phyloP scores from a whole-genome alignment of 1,284 basidiomycete species.

The Microbotryum intermedium region DNA sequence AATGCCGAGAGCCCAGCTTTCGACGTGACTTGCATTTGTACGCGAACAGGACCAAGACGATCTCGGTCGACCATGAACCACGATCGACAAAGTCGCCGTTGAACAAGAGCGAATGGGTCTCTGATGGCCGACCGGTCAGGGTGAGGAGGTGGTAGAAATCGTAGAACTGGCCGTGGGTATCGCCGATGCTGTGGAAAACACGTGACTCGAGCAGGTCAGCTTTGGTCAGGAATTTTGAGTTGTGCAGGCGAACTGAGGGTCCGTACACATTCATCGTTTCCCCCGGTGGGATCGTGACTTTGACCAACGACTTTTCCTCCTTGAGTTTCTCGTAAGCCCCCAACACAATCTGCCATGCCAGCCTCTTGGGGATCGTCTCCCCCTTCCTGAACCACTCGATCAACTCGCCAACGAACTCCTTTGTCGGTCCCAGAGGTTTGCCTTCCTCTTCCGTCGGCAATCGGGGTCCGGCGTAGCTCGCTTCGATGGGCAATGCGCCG shows the following conservation, averaged over 20 bases:
- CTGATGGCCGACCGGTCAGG: slow-evolving; percentile 72
- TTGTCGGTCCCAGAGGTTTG: slow-evolving; percentile 47
- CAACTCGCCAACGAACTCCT: slow-evolving; percentile 76
- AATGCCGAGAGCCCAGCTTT: slow-evolving; percentile 2
- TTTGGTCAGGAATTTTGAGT: not conserved
- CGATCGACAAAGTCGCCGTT: slow-evolving; percentile 96
- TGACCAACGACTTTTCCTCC: slow-evolving; percentile 73
- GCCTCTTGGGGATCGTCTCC: slow-evolving; percentile 69
- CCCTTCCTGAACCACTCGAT: slow-evolving; percentile 86
- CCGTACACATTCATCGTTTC: slow-evolving; percentile 74
- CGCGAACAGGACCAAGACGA: slow-evolving; percentile 85
- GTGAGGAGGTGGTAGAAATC: slow-evolving; percentile 82
- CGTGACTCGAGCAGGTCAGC: not conserved
- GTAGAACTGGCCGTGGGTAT: slow-evolving; percentile 67
- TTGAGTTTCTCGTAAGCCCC: slow-evolving; percentile 69
- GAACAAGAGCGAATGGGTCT: slow-evolving; percentile 77
- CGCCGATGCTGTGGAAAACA: slow-evolving; percentile 10
- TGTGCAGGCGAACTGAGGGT: too few relatives aligned
- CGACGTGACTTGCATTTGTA: slow-evolving; percentile 62
- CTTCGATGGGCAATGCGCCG: slow-evolving; percentile 56
- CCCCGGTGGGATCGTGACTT: slow-evolving; percentile 65
- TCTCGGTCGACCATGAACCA: slow-evolving; percentile 95
- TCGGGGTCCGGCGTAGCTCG: slow-evolving; percentile 58
- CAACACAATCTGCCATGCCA: slow-evolving; percentile 88
- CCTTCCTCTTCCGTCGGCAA: slow-evolving; percentile 46